Percentiles rank a stretch among this genome's conserved stretches.
These are phyloP conservation scores for Fusarium compactum DNA, from an alignment of 2,329 filamentous ascomycete genomes.

Conservation along the genomic window DNA sequence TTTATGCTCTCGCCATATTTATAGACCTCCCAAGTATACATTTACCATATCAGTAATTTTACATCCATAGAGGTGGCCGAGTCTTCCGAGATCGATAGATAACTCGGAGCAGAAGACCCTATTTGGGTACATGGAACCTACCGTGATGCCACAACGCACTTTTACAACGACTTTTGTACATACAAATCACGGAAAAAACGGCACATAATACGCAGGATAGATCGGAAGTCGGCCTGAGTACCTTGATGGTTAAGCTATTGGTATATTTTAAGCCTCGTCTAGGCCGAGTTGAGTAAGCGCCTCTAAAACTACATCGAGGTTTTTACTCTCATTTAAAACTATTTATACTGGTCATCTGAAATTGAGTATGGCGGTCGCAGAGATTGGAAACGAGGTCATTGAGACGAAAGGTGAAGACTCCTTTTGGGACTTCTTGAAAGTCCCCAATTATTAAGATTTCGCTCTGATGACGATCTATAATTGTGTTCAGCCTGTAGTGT, in stretches of 20 bases:
- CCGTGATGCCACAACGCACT: background rate
- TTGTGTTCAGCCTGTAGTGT: background rate
- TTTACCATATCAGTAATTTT: too few relatives aligned
- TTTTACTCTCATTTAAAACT: too few relatives aligned
- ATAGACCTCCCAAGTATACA: too few relatives aligned
- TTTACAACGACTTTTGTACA: fast-evolving
- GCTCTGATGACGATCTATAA: background rate
- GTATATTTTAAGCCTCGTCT: background rate
- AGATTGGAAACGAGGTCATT: too few relatives aligned
- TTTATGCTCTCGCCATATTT: too few relatives aligned
- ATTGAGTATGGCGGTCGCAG: too few relatives aligned
- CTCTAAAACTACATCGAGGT: background rate
- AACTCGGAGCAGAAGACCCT: background rate
- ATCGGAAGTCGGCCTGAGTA: background rate
- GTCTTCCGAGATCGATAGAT: background rate
- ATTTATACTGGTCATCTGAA: too few relatives aligned
- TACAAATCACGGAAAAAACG: background rate
- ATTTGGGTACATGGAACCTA: background rate
- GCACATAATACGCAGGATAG: background rate
- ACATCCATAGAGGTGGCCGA: background rate
- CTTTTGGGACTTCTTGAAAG: too few relatives aligned
- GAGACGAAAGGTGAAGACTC: too few relatives aligned
- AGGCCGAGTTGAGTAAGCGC: background rate
- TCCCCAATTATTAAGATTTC: background rate
- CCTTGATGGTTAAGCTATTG: background rate